Evolutionary conservation across 164 flowering plant species (phyloP).

Genomic region (Aristolochia contorta): DNA sequence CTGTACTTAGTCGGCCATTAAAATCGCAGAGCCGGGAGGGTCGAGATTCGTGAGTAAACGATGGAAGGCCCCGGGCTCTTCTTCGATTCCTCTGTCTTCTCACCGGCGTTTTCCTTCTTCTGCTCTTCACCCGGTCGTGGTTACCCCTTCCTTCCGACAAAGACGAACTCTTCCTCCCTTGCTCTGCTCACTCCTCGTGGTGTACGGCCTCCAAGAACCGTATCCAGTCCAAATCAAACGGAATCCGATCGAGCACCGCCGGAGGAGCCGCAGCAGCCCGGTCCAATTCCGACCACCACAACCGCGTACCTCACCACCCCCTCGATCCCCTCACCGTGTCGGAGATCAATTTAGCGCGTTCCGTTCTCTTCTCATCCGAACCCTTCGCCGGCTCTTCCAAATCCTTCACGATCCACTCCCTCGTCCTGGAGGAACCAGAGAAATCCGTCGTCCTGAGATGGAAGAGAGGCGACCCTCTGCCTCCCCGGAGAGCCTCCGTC

Average conservation of each 20-base stretch:
- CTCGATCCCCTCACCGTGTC: conserved; percentile 53
- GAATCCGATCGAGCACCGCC: background rate
- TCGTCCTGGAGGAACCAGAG: conserved; percentile 44
- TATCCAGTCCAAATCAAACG: conserved; percentile 7
- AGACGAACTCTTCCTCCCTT: conserved; percentile 4
- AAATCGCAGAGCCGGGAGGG: too few relatives aligned
- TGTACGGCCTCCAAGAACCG: conserved; percentile 21
- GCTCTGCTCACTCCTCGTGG: conserved; percentile 15
- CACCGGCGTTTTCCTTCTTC: conserved; percentile 5
- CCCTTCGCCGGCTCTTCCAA: too few relatives aligned
- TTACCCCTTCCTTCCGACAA: conserved; percentile 6
- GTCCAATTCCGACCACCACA: background rate
- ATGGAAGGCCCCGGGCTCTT: conserved; percentile 9
- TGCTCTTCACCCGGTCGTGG: conserved; percentile 8
- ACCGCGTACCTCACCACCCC: conserved; percentile 37
- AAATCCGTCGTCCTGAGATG: conserved; percentile 47
- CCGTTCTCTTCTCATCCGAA: conserved; percentile 22
- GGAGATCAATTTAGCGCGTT: conserved; percentile 31
- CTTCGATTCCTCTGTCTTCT: conserved; percentile 13
- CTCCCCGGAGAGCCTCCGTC: conserved; percentile 55
- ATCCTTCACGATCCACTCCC: conserved; percentile 53
- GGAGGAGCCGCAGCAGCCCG: conserved; percentile 11
- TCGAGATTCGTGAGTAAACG: background rate
- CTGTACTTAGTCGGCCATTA: too few relatives aligned
- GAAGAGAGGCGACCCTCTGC: conserved; percentile 49